phyloP scores from a whole-genome alignment of 2,329 filamentous ascomycete species.

The Blastomyces parvus region DNA sequence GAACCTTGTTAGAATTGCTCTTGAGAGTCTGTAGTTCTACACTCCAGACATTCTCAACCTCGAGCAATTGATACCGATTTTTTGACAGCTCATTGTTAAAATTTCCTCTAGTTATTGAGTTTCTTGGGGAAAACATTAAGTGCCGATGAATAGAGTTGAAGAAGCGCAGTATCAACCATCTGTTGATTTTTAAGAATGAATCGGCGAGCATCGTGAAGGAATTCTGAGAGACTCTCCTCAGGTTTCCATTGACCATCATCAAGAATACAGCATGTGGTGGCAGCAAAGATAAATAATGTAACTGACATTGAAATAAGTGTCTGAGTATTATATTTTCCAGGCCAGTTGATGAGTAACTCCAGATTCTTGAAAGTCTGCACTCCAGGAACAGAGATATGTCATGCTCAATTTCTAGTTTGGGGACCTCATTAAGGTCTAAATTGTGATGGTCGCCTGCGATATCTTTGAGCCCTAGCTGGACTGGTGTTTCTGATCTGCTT shows the following conservation, averaged over 20 bases:
- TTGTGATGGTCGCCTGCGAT: slow-evolving; percentile 17
- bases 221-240: slow-evolving; percentile 4
- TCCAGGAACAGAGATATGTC: slow-evolving; percentile 22
- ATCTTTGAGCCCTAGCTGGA: slow-evolving; percentile 17
- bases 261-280: slow-evolving; percentile 23
- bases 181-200: neutral
- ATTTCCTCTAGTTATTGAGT: neutral
- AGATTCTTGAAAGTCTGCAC: slow-evolving; percentile 16
- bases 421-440: slow-evolving; percentile 20
- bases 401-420: slow-evolving; percentile 16
- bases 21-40: slow-evolving; percentile 2
- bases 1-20: slow-evolving; percentile 6
- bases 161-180: neutral
- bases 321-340: slow-evolving; percentile 17
- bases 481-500: slow-evolving; percentile 22
- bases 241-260: slow-evolving; percentile 10
- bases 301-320: slow-evolving; percentile 22
- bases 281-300: slow-evolving; percentile 25
- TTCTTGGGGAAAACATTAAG: neutral
- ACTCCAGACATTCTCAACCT: neutral
- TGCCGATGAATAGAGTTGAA: neutral
- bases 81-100: neutral
- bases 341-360: slow-evolving; percentile 17
- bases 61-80: neutral
- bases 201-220: slow-evolving; percentile 6